Evolutionary conservation across 2,329 filamentous ascomycete genomes (phyloP).

Genomic region (Phaeomoniella chlamydospora): DNA sequence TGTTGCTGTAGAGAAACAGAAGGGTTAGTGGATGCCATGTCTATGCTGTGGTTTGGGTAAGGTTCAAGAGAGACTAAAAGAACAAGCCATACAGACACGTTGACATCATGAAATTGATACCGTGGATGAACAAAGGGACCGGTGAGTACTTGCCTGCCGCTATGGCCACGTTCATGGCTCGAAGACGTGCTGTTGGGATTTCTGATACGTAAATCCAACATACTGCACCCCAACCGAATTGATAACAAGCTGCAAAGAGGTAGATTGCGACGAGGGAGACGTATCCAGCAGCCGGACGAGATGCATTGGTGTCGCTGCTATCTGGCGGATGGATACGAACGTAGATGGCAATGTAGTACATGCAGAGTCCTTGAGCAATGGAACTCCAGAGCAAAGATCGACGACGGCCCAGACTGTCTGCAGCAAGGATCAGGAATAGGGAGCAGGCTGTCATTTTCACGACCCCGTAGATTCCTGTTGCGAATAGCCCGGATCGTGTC

Average conservation of each 20-base stretch:
- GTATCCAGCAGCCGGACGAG: constrained; percentile 52
- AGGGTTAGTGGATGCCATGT: no score
- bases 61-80: no score
- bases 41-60: no score
- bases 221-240: constrained; percentile 56
- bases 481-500: constrained; percentile 48
- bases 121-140: no score
- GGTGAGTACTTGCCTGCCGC: no score
- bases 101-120: no score
- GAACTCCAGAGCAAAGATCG: constrained; percentile 50
- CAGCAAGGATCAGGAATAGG: constrained; percentile 50
- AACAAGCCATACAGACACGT: no score
- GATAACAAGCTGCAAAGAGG: constrained; percentile 56
- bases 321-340: constrained; percentile 48
- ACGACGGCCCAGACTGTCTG: constrained; percentile 54
- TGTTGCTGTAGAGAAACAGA: no score
- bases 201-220: constrained; percentile 62
- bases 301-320: constrained; percentile 30
- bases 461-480: constrained; percentile 60
- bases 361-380: constrained; percentile 44
- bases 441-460: constrained; percentile 53
- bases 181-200: constrained; percentile 52
- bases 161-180: constrained; percentile 53
- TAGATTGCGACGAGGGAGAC: constrained; percentile 58
- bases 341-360: constrained; percentile 61